Percentiles rank a stretch among this genome's conserved stretches.
phyloP scores from a whole-genome alignment of 345 rosid species.

The Excoecaria agallocha region DNA sequence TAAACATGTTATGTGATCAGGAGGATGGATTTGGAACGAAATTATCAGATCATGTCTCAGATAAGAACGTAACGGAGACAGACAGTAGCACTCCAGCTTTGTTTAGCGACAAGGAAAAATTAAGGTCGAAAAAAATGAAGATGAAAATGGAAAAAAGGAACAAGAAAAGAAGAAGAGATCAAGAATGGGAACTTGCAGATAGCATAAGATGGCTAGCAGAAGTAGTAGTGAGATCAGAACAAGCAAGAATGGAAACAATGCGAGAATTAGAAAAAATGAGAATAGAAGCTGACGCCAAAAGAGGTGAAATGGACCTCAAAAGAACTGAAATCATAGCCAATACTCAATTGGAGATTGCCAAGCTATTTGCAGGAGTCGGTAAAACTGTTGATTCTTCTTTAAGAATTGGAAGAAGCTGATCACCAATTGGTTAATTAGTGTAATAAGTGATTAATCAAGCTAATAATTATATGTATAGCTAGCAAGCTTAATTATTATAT shows the following conservation, averaged over 20 bases:
- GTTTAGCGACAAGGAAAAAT: slow-evolving; percentile 47
- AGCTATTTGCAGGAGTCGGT: slow-evolving; percentile 54
- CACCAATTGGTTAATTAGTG: not conserved
- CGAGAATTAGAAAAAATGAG: slow-evolving; percentile 88
- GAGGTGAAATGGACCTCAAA: slow-evolving; percentile 85
- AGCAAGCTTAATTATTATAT: not conserved
- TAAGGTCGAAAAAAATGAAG: slow-evolving; percentile 41
- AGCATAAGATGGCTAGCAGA: slow-evolving; percentile 87
- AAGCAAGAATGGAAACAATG: slow-evolving; percentile 86
- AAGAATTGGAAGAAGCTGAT: slow-evolving; percentile 73
- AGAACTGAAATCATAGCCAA: slow-evolving; percentile 86
- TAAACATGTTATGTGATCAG: slow-evolving; percentile 27
- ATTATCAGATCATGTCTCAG: slow-evolving; percentile 47
- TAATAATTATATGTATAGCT: not conserved
- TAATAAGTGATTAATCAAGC: not conserved
- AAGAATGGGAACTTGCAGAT: slow-evolving; percentile 63
- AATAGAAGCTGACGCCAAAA: slow-evolving; percentile 75
- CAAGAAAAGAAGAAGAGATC: slow-evolving; percentile 46
- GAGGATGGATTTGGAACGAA: slow-evolving; percentile 55
- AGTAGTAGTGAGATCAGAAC: slow-evolving; percentile 76
- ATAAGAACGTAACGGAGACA: slow-evolving; percentile 55
- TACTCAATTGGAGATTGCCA: slow-evolving; percentile 91
- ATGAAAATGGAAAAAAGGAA: slow-evolving; percentile 45
- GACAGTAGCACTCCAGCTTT: slow-evolving; percentile 86
- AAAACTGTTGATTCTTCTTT: slow-evolving; percentile 75